A percentile compares a stretch with the other conserved stretches of the same genome.
phyloP scores from a whole-genome alignment of 2,329 filamentous ascomycete genomes.

The Hymenoscyphus repandus region DNA sequence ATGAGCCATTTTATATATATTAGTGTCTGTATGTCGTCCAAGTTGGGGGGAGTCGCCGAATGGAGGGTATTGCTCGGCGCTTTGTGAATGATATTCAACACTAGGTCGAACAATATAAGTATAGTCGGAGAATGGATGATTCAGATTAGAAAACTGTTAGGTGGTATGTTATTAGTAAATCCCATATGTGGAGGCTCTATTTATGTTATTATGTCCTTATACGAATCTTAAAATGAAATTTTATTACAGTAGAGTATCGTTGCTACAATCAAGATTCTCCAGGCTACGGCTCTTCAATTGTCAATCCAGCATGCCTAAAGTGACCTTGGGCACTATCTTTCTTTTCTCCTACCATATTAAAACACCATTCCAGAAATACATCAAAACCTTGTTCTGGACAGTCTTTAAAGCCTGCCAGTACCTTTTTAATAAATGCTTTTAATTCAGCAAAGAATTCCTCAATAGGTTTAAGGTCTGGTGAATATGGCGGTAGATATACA shows the following conservation, averaged over 20 bases:
- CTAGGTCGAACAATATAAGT: constrained; percentile 15
- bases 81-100: constrained; percentile 30
- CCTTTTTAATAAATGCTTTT: constrained; percentile 26
- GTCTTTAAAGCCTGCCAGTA: constrained; percentile 19
- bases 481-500: constrained; percentile 21
- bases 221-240: not conserved
- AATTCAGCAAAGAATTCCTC: constrained; percentile 25
- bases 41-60: too few relatives aligned
- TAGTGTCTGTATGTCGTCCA: too few relatives aligned
- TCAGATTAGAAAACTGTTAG: too few relatives aligned
- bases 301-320: constrained; percentile 16
- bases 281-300: constrained; percentile 16
- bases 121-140: constrained; percentile 8
- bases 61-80: constrained; percentile 26
- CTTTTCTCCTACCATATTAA: constrained; percentile 20
- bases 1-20: too few relatives aligned
- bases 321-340: constrained; percentile 19
- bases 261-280: not conserved
- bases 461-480: constrained; percentile 24
- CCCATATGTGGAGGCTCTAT: not conserved
- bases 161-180: too few relatives aligned
- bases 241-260: too few relatives aligned
- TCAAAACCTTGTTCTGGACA: constrained; percentile 18
- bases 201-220: not conserved
- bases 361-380: constrained; percentile 23